phyloP scores from a whole-genome alignment of 2,329 filamentous ascomycete species.

The Anthostomella pinea region DNA sequence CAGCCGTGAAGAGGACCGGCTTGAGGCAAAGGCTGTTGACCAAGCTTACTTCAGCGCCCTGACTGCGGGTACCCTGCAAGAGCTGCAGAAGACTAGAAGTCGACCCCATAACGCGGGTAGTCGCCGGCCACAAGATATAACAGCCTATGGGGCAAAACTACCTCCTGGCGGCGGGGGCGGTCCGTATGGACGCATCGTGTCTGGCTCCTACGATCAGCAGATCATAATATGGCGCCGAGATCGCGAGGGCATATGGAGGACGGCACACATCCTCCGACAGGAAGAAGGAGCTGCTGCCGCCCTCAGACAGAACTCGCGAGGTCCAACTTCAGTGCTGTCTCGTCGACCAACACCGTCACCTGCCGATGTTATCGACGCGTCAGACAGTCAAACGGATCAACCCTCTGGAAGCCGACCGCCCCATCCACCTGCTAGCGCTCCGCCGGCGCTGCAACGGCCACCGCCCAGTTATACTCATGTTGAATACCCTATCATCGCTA shows the following conservation, averaged over 20 bases:
- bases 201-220: constrained; percentile 92
- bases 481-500: constrained; percentile 32
- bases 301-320: constrained; percentile 21
- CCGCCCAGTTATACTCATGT: constrained; percentile 26
- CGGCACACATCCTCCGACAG: constrained; percentile 71
- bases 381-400: constrained; percentile 10
- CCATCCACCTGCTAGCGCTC: constrained; percentile 23
- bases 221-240: constrained; percentile 94
- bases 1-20: constrained; percentile 69
- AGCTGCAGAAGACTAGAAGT: constrained; percentile 32
- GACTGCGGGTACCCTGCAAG: constrained; percentile 47
- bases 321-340: constrained; percentile 7
- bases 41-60: constrained; percentile 65
- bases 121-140: constrained; percentile 70
- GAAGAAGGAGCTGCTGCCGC: constrained; percentile 63
- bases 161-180: constrained; percentile 89
- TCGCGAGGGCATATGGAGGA: constrained; percentile 79
- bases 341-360: constrained; percentile 16
- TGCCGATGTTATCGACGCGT: constrained; percentile 5
- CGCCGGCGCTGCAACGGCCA: constrained; percentile 24
- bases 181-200: constrained; percentile 90
- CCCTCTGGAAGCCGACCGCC: constrained; percentile 12
- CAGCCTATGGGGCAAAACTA: constrained; percentile 78
- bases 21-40: constrained; percentile 72
- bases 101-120: constrained; percentile 67